phyloP scores from a whole-genome alignment of 2,329 filamentous ascomycete species.

The Hirsutella rhossiliensis region DNA sequence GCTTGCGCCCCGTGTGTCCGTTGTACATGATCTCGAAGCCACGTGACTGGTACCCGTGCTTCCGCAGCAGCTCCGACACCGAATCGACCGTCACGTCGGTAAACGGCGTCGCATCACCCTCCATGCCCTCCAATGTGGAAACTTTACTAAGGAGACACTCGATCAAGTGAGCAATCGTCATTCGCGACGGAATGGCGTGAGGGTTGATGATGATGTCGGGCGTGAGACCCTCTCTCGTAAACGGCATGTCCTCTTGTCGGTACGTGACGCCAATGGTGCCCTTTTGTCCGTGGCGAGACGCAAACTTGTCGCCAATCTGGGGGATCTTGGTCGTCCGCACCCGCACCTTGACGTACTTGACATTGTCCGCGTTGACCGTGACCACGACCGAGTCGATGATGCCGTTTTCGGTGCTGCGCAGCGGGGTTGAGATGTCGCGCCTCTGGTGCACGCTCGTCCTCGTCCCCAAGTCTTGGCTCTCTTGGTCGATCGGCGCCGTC shows the following conservation, averaged over 20 bases:
- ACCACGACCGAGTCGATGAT: conserved; percentile 90
- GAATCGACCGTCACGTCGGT: conserved; percentile 95
- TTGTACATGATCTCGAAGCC: conserved; percentile 99
- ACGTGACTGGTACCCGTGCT: conserved; percentile 90
- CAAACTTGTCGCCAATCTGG: conserved; percentile 98
- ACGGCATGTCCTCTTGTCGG: conserved; percentile 97
- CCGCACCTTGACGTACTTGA: conserved; percentile 94
- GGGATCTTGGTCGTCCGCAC: conserved; percentile 96
- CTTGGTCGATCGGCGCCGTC: conserved; percentile 85
- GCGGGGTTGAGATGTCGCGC: conserved; percentile 87
- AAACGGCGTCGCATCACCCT: conserved; percentile 96
- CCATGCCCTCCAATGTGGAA: conserved; percentile 80
- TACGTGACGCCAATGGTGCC: conserved; percentile 99
- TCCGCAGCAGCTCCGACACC: conserved; percentile 73
- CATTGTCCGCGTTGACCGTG: conserved; percentile 87
- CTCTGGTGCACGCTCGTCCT: conserved; percentile 83
- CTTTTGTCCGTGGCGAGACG: conserved; percentile 97
- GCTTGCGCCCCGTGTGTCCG: conserved; percentile 88
- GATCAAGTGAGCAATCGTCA: conserved; percentile 99
- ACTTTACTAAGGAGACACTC: conserved; percentile 97
- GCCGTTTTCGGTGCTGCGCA: conserved; percentile 91
- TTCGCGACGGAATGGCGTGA: conserved; percentile 98
- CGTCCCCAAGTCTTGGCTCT: conserved; percentile 87
- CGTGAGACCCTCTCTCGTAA: conserved; percentile 79
- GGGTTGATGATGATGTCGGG: conserved; percentile 98